Evolutionary conservation across 164 flowering plant species (phyloP).

Genomic region (Vitis labrusca): DNA sequence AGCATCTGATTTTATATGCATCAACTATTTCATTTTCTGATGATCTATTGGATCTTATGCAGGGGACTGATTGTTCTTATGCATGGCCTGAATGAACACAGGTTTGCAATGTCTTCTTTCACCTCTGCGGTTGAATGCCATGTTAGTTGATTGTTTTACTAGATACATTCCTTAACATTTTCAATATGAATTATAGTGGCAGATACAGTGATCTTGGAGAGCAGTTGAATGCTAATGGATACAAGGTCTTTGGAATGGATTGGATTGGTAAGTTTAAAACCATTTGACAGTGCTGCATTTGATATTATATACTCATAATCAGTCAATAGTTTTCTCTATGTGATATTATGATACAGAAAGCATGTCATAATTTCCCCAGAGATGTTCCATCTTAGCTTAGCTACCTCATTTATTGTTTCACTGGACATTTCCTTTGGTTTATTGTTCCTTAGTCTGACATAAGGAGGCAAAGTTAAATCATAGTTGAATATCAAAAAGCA

Average conservation of each 20-base stretch:
- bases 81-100: slow-evolving; percentile 96
- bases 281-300: neutral
- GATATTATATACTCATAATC: too few relatives aligned
- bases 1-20: too few relatives aligned
- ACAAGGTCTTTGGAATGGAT: slow-evolving; percentile 88
- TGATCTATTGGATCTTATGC: slow-evolving; percentile 17
- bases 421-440: too few relatives aligned
- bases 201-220: slow-evolving; percentile 75
- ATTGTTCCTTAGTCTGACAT: too few relatives aligned
- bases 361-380: too few relatives aligned
- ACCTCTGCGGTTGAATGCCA: neutral
- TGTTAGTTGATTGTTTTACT: neutral
- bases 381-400: too few relatives aligned
- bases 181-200: slow-evolving; percentile 48
- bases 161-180: neutral
- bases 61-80: slow-evolving; percentile 77
- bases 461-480: too few relatives aligned
- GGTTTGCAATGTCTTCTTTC: slow-evolving; percentile 40
- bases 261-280: slow-evolving; percentile 76
- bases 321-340: too few relatives aligned
- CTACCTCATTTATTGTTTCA: too few relatives aligned
- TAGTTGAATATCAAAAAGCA: too few relatives aligned
- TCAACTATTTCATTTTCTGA: too few relatives aligned
- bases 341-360: too few relatives aligned
- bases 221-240: slow-evolving; percentile 76